Evolutionary conservation across 257 asterid genomes (phyloP).

Genomic region (Ehretia macrophylla): DNA sequence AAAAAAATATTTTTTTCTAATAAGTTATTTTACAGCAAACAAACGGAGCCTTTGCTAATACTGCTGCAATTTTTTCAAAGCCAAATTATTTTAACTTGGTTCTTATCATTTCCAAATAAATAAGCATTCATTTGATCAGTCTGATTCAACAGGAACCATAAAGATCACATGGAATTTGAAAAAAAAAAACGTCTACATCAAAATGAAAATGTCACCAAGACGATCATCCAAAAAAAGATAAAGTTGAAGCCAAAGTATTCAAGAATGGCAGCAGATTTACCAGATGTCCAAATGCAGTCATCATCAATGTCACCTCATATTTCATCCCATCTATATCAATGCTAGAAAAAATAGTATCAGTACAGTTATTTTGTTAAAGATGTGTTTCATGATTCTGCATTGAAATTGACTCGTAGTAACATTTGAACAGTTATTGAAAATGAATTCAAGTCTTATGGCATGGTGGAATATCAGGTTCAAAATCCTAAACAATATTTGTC

Average conservation of each 20-base stretch:
- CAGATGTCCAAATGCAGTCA: constrained; percentile 13
- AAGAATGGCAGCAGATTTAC: constrained; percentile 19
- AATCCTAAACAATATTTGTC: too few species aligned
- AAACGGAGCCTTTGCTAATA: too few species aligned
- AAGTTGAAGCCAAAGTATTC: constrained; percentile 12
- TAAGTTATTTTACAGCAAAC: too few species aligned
- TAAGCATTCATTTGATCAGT: too few species aligned
- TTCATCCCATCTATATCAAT: background rate
- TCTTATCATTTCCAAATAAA: too few species aligned
- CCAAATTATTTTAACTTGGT: too few species aligned
- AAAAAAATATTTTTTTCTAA: too few species aligned
- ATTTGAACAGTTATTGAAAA: too few species aligned
- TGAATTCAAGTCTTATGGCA: too few species aligned
- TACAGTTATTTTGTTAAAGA: background rate
- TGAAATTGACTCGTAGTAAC: too few species aligned
- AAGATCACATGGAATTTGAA: constrained; percentile 6
- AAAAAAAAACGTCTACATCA: constrained; percentile 4
- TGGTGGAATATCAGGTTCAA: too few species aligned
- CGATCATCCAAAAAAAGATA: background rate
- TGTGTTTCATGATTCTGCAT: background rate
- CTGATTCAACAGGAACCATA: background rate
- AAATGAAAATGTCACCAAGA: constrained; percentile 1
- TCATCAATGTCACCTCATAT: constrained; percentile 2
- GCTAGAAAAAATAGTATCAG: background rate
- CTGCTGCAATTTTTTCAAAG: too few species aligned